A percentile compares a stretch with the other conserved stretches of the same genome.
Evolutionary conservation across 306 rosid species (phyloP).

Genomic region (Vicia sativa): DNA sequence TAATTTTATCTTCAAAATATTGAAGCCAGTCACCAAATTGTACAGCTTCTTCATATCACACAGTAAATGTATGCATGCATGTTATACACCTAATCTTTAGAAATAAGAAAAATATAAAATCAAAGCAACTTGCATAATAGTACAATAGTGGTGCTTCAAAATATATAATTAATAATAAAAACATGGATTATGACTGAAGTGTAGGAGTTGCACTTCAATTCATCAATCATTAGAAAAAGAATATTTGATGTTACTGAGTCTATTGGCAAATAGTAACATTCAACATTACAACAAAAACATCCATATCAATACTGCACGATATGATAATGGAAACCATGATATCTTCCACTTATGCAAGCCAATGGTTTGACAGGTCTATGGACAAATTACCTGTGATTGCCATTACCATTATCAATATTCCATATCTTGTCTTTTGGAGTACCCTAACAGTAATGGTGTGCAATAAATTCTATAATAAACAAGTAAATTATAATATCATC

Average conservation of each 20-base stretch:
- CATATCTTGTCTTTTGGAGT: constrained; percentile 28
- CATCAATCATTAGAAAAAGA: constrained; percentile 38
- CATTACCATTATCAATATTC: constrained; percentile 36
- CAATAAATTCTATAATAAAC: not conserved
- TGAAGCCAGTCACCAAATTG: constrained; percentile 30
- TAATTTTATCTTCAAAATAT: not conserved
- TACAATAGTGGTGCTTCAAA: constrained; percentile 27
- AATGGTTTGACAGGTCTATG: constrained; percentile 36
- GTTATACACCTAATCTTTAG: constrained; percentile 3
- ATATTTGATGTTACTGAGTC: constrained; percentile 30
- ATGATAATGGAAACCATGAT: constrained; percentile 41
- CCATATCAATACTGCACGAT: constrained; percentile 39
- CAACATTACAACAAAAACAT: constrained; percentile 40
- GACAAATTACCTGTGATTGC: constrained; percentile 41
- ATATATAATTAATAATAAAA: constrained; percentile 38
- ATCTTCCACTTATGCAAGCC: constrained; percentile 47
- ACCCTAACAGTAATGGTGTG: constrained; percentile 20
- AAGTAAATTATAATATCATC: not conserved
- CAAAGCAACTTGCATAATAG: constrained; percentile 14
- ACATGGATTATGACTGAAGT: constrained; percentile 31
- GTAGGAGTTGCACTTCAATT: constrained; percentile 39
- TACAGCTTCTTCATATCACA: constrained; percentile 28
- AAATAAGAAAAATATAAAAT: constrained; percentile 27
- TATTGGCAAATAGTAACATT: constrained; percentile 32
- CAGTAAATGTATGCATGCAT: constrained; percentile 27